These are phyloP conservation scores for Fraxinus pennsylvanica DNA, from an alignment of 257 asterid genomes.

Conservation along the genomic window DNA sequence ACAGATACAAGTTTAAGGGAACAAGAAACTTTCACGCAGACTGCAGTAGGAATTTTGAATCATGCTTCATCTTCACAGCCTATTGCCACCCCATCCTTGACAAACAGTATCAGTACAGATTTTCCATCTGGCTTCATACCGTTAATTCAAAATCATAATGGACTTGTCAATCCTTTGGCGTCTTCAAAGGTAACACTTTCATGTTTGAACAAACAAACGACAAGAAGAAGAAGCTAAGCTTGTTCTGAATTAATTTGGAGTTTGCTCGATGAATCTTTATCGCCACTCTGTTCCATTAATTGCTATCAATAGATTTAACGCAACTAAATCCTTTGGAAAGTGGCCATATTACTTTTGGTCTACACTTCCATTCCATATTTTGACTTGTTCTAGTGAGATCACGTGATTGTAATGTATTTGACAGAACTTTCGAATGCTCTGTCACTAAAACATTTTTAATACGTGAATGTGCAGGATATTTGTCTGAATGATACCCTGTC, in stretches of 20 bases:
- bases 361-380: background rate
- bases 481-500: constrained; percentile 66
- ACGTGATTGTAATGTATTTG: background rate
- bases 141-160: constrained; percentile 55
- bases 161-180: constrained; percentile 59
- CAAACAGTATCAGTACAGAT: constrained; percentile 31
- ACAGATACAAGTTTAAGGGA: constrained; percentile 41
- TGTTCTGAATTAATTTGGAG: no score
- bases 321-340: no score
- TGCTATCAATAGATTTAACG: no score
- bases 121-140: constrained; percentile 44
- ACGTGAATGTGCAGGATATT: constrained; percentile 53
- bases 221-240: no score
- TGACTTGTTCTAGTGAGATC: background rate
- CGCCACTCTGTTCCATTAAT: no score
- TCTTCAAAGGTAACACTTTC: constrained; percentile 52
- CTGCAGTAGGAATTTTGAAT: constrained; percentile 33
- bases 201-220: background rate
- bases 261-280: no score
- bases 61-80: constrained; percentile 51
- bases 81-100: constrained; percentile 37
- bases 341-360: background rate
- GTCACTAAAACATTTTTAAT: background rate
- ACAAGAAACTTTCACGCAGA: constrained; percentile 47
- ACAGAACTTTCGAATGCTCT: background rate